phyloP scores from a whole-genome alignment of 2,329 filamentous ascomycete species.

The Cladosporium sp. region DNA sequence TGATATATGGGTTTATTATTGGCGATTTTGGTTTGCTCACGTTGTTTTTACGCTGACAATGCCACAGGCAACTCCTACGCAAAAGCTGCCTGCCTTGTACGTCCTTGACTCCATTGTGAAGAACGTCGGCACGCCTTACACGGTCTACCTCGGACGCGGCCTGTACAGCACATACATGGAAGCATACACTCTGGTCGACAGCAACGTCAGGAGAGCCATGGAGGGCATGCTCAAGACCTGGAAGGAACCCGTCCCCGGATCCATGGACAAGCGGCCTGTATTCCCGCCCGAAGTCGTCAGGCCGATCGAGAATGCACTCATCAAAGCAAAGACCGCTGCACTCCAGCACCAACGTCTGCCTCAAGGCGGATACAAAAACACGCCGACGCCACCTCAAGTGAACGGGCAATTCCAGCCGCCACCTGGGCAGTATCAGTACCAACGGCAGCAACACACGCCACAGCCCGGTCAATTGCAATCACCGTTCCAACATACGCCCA shows the following conservation, averaged over 20 bases:
- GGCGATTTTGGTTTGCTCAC: not conserved
- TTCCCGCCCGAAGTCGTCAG: slow-evolving; percentile 83
- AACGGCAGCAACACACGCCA: slow-evolving; percentile 26
- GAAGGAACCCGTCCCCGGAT: slow-evolving; percentile 95
- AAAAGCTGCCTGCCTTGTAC: slow-evolving; percentile 93
- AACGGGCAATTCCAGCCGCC: slow-evolving; percentile 40
- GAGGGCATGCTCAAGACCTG: slow-evolving; percentile 97
- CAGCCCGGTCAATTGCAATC: slow-evolving; percentile 16
- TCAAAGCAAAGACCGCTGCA: slow-evolving; percentile 68
- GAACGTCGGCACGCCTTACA: slow-evolving; percentile 97
- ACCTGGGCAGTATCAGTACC: slow-evolving; percentile 17
- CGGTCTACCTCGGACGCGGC: slow-evolving; percentile 86
- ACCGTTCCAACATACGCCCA: slow-evolving; percentile 20
- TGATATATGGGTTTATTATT: not conserved
- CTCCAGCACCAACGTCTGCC: slow-evolving; percentile 59
- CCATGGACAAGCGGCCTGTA: slow-evolving; percentile 86
- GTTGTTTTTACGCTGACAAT: slow-evolving; percentile 3
- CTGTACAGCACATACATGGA: slow-evolving; percentile 96
- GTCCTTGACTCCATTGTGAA: slow-evolving; percentile 98
- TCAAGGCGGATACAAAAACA: slow-evolving; percentile 55
- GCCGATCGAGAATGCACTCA: slow-evolving; percentile 89
- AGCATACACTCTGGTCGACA: slow-evolving; percentile 85
- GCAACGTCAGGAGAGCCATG: slow-evolving; percentile 78
- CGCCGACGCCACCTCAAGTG: slow-evolving; percentile 65
- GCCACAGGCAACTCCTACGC: slow-evolving; percentile 71